A percentile compares a stretch with the other conserved stretches of the same genome.
Evolutionary conservation across 257 asterid genomes (phyloP).

Genomic region (Solanum pinnatisectum): DNA sequence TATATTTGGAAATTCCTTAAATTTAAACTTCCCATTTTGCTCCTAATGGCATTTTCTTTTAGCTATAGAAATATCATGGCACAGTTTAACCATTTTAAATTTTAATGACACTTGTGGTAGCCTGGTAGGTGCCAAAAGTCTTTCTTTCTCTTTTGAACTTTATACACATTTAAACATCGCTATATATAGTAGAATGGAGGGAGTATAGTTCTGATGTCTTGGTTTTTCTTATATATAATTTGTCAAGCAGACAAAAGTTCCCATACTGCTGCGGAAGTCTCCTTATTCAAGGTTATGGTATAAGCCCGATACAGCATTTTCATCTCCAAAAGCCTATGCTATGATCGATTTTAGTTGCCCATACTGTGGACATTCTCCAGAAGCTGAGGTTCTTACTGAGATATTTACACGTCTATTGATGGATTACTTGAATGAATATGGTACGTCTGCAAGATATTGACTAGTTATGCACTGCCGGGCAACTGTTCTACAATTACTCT

Average conservation of each 20-base stretch:
- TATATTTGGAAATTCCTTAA: neutral
- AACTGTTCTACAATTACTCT: neutral
- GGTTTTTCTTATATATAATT: conserved; percentile 15
- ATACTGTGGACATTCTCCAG: conserved; percentile 73
- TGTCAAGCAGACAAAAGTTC: conserved; percentile 53
- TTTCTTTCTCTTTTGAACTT: neutral
- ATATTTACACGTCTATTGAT: conserved; percentile 78
- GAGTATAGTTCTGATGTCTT: neutral
- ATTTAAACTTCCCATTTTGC: neutral
- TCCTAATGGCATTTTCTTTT: neutral
- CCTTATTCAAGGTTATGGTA: conserved; percentile 87
- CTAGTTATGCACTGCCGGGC: neutral
- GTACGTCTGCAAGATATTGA: conserved; percentile 27
- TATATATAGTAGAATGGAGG: neutral
- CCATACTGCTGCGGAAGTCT: conserved; percentile 66
- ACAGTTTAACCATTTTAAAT: neutral
- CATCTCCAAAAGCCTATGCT: conserved; percentile 81
- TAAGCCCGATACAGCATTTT: conserved; percentile 79
- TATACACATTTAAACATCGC: neutral
- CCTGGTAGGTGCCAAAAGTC: neutral
- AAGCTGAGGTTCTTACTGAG: conserved; percentile 71
- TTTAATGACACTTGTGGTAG: neutral
- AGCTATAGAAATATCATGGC: neutral
- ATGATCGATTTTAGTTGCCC: conserved; percentile 91
- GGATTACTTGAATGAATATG: conserved; percentile 96